These are phyloP conservation scores for Phaeolepiota aurea DNA, from an alignment of 768 basidiomycete species.

Conservation along the genomic window DNA sequence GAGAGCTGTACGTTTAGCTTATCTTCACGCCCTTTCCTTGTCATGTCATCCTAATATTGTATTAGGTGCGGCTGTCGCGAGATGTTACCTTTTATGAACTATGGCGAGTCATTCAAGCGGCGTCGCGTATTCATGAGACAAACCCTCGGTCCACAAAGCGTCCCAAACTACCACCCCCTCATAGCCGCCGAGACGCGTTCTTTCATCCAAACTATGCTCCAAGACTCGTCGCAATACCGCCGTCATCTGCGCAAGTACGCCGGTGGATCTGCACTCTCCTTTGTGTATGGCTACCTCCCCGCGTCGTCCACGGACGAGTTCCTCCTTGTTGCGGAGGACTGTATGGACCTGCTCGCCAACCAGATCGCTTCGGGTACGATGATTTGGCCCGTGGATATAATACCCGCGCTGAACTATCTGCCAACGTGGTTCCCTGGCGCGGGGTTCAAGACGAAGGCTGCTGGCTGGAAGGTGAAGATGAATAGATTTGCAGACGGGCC, in stretches of 20 bases:
- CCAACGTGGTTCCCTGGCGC: constrained; percentile 39
- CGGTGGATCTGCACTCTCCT: neutral
- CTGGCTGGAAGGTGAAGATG: constrained; percentile 12
- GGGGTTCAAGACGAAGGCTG: constrained; percentile 25
- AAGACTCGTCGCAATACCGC: neutral
- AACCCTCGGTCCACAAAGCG: neutral
- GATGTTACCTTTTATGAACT: neutral
- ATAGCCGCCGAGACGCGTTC: neutral
- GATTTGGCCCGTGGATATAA: constrained; percentile 14
- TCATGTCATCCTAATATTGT: no score
- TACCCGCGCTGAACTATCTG: constrained; percentile 21
- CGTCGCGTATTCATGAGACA: neutral
- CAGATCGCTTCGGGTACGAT: neutral
- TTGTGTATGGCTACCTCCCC: neutral
- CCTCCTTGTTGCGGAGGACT: neutral
- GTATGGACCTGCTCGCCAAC: neutral
- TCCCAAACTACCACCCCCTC: neutral
- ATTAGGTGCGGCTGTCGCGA: no score
- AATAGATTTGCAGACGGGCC: constrained; percentile 1
- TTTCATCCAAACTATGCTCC: neutral
- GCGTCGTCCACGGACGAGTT: neutral
- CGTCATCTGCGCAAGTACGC: neutral
- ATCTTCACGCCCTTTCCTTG: no score
- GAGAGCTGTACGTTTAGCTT: neutral
- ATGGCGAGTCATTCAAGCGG: neutral